Evolutionary conservation across 768 basidiomycete genomes (phyloP).

Genomic region (Asterophora parasitica): DNA sequence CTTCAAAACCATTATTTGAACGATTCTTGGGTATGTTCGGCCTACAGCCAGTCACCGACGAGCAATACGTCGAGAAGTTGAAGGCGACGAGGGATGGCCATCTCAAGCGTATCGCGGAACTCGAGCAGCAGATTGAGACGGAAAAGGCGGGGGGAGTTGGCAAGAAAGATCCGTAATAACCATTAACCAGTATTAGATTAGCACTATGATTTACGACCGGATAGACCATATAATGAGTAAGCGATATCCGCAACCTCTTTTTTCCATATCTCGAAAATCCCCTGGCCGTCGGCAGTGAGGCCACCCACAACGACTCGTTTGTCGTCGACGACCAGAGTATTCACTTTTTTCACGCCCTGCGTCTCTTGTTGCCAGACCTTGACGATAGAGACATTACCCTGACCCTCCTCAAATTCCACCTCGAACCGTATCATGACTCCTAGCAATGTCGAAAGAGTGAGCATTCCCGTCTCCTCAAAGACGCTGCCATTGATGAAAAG

Average conservation of each 20-base stretch:
- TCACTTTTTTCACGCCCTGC: conserved; percentile 53
- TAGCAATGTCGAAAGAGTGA: conserved; percentile 58
- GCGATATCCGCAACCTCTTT: conserved; percentile 15
- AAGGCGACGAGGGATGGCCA: conserved; percentile 52
- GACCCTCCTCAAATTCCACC: conserved; percentile 34
- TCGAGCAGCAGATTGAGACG: conserved; percentile 41
- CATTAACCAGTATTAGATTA: neutral
- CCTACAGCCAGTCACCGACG: conserved; percentile 57
- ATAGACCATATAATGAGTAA: conserved; percentile 1
- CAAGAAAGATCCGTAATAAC: conserved; percentile 11
- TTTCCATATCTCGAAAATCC: conserved; percentile 62
- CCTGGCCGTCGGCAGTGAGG: conserved; percentile 50
- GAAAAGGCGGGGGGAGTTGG: conserved; percentile 24
- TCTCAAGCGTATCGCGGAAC: conserved; percentile 50
- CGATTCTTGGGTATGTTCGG: conserved; percentile 44
- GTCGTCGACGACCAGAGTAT: conserved; percentile 48
- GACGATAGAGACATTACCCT: conserved; percentile 35
- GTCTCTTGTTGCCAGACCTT: conserved; percentile 45
- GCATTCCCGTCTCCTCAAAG: conserved; percentile 40
- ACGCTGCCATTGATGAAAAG: conserved; percentile 30
- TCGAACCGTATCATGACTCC: conserved; percentile 51
- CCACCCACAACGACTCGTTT: conserved; percentile 58
- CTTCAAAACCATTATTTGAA: conserved; percentile 26
- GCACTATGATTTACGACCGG: neutral
- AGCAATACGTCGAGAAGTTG: conserved; percentile 63